Base-by-base conservation (phyloP, 257 asterid genomes). In the Solanum pennellii region DNA sequence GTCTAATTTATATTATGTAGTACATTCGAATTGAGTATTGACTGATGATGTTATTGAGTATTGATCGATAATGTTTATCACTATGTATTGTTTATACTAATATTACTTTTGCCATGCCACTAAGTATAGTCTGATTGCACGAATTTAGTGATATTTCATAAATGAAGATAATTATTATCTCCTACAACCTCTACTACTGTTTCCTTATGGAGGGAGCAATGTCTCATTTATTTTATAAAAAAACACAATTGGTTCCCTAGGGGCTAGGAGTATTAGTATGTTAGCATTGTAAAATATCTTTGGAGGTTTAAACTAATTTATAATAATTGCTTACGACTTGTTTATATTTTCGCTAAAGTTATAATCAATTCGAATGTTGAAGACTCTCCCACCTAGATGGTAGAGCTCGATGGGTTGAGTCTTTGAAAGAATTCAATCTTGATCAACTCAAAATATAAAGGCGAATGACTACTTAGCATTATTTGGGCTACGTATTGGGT, bases 21-120 rank as follows among this genome's bases (percentile, higher is more conserved):
- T 16, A 2, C 23, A 9, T 52, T 52, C 0, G n/a, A 9, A 35
- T 5, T 35, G 39, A 35, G 0, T 35, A 35, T 35, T 4, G 11
- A 52, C 0, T 4, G 62, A 52, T 7, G 0, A 7, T 52, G 62
- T 0, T 23, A 35, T 35, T 35, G 7, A 35, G 39, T 35, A 35
- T 35, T 4, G 4, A 52, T 0, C n/a, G 62, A 52, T 7, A 0
- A 6, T 52, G n/a, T 0, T 9, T 52, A 52, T 0, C 62, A 52
- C 0, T 0, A 52, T 1, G n/a, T 52, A 9, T 52, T 16, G 10
- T 52, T 52, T 52, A 23, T 52, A 16, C 0, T 52, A 0, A 52
- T 6, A 52, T 0, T 52, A 52, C 62, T 52, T 0, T 52, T 52
- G 62, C 62, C 7, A 6, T 52, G n/a, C 62, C 23, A 52, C 62